These are phyloP conservation scores for Aspergillus egyptiacus DNA, from an alignment of 495 filamentous ascomycete genomes.

Conservation along the genomic window DNA sequence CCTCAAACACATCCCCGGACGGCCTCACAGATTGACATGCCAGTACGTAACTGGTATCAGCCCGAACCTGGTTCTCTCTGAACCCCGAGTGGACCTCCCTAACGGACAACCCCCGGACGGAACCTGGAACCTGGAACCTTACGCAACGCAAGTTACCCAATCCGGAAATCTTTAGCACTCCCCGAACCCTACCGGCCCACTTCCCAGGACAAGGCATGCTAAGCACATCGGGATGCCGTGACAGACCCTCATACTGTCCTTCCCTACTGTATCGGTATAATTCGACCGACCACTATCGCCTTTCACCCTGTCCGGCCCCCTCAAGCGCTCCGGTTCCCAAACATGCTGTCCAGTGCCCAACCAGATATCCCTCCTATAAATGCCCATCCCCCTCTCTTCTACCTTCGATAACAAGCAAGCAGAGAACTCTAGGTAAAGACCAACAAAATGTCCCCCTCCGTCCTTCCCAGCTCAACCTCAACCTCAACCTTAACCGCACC, in stretches of 20 bases:
- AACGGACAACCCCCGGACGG: slow-evolving; percentile 1
- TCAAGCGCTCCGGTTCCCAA: neutral
- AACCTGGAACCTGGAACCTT: too few species aligned
- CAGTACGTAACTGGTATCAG: too few species aligned
- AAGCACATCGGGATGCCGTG: slow-evolving; percentile 8
- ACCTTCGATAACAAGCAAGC: neutral
- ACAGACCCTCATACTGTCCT: neutral
- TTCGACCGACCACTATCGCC: neutral
- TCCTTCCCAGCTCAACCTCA: slow-evolving; percentile 20
- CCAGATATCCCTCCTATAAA: neutral
- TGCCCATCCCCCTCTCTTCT: neutral
- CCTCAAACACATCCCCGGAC: too few species aligned
- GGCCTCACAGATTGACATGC: too few species aligned
- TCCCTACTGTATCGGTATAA: neutral
- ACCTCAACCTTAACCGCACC: neutral
- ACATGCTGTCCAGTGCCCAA: neutral
- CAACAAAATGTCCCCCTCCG: slow-evolving; percentile 25
- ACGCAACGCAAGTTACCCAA: slow-evolving; percentile 6
- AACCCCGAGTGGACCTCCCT: neutral
- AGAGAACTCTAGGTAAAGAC: neutral
- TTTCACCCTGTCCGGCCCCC: neutral
- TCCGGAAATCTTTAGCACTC: slow-evolving; percentile 2
- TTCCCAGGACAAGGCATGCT: neutral
- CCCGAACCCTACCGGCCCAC: slow-evolving; percentile 5
- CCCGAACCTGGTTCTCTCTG: neutral